These are phyloP conservation scores for Aspergillus sp. DNA, from an alignment of 2,329 filamentous ascomycete genomes.

Conservation along the genomic window DNA sequence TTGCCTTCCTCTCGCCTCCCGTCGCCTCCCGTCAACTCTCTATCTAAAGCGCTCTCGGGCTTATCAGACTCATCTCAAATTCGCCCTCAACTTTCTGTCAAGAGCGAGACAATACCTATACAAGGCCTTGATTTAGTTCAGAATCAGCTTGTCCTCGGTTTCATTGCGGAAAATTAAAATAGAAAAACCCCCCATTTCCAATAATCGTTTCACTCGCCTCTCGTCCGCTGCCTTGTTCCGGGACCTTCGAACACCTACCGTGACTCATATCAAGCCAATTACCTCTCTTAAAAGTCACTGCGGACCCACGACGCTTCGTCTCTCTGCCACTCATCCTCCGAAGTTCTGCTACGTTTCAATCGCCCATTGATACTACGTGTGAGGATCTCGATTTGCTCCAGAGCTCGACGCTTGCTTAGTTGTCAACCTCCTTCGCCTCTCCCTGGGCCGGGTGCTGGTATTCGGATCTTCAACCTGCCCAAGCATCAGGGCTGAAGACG, in stretches of 20 bases:
- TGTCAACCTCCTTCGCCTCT: constrained; percentile 14
- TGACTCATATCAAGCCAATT: constrained; percentile 23
- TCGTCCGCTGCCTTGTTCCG: constrained; percentile 13
- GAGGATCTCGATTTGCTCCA: constrained; percentile 8
- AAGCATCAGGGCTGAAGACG: constrained; percentile 18
- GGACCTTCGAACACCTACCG: constrained; percentile 18
- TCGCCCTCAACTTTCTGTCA: constrained; percentile 4
- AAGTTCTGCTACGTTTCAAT: constrained; percentile 18
- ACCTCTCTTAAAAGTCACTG: constrained; percentile 12
- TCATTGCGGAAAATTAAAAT: not conserved
- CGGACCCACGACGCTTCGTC: constrained; percentile 16
- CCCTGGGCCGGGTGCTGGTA: constrained; percentile 26
- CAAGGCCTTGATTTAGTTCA: constrained; percentile 5
- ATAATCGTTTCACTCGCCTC: constrained; percentile 5
- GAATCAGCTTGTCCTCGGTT: constrained; percentile 13
- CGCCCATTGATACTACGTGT: constrained; percentile 13
- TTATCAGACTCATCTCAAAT: not conserved
- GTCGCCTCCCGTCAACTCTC: constrained; percentile 7
- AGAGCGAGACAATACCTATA: constrained; percentile 11
- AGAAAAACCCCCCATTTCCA: not conserved
- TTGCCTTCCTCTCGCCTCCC: constrained; percentile 9
- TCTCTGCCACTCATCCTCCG: constrained; percentile 4
- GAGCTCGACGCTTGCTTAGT: constrained; percentile 15
- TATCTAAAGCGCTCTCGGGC: constrained; percentile 5
- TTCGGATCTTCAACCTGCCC: constrained; percentile 22